Conservation (phyloP, 768 basidiomycete genomes). For the Phanerodontia chrysosporium region DNA sequence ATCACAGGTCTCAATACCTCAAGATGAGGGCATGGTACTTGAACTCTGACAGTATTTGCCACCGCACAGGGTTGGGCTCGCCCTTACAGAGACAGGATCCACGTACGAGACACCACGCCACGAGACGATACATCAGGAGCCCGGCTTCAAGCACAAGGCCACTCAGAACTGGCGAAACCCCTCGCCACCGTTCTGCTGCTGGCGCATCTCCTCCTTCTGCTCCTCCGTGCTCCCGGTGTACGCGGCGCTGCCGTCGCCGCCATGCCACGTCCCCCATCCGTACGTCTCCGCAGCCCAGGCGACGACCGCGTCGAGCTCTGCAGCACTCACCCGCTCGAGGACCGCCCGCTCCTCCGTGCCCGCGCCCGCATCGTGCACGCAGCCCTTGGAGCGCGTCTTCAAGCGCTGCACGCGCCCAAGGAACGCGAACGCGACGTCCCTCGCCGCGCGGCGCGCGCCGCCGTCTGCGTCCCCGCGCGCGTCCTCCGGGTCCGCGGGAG, state of each 20-base stretch:
- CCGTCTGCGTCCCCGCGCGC: not conserved
- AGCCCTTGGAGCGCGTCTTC: not conserved
- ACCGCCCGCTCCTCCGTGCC: not conserved
- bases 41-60: too few species aligned
- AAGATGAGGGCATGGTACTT: too few species aligned
- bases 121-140: too few species aligned
- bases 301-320: not conserved
- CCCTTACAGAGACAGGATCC: too few species aligned
- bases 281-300: not conserved
- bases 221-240: constrained; percentile 1
- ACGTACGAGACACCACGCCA: too few species aligned
- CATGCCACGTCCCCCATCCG: constrained; percentile 1
- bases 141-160: too few species aligned
- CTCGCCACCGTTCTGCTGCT: not conserved
- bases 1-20: too few species aligned
- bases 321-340: not conserved
- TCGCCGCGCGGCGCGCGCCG: not conserved
- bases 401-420: not conserved
- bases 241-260: not conserved
- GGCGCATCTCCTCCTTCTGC: constrained; percentile 1
- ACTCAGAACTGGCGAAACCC: not conserved
- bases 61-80: too few species aligned
- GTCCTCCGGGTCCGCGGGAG: too few species aligned
- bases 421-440: not conserved
- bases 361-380: not conserved